Evolutionary conservation across 495 filamentous ascomycete species (phyloP), one percentile per base, ranked within the genome.

Genomic region (Antarctomyces pellizariae): DNA sequence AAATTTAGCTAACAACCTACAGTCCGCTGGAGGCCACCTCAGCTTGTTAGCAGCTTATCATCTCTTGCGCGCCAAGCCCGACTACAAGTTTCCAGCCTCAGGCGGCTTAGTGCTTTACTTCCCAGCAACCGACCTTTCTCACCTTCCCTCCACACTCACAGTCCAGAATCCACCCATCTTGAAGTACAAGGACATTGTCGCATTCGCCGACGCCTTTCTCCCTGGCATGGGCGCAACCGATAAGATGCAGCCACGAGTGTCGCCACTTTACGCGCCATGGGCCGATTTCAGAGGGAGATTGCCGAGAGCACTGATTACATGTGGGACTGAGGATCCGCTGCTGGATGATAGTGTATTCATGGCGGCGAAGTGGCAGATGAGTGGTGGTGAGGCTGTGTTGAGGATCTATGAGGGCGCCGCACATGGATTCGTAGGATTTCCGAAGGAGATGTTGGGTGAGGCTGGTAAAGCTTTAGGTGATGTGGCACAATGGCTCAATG

Each of bases 281-380:
- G 33, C 42, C 4, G 33, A 34, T 10, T 38, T 53, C 34, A 18
- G 35, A 4, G 33, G 33, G 6, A 40, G 44, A 14, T 33, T 67
- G 15, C 64, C 64, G 13, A 47, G 52, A 0, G 56, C 62, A 16
- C 36, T 70, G 5, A 64, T 66, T 35, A 38, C 48, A 0, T 54
- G 49, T 21, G 63, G 60, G 0, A 67, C 58, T 6, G 51, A 55
- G 31, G 64, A 68, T 37, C 46, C 42, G 8, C 29, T 67, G 41
- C 38, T 65, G 4, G 63, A 67, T 42, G 63, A 67, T 38, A 59
- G 50, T 10, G 34, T 67, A 13, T 31, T 61, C 17, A 67, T 70
- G 60, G 41, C 40, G 4, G 38, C 45, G 11, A 59, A 57, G 43
- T 67, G 59, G 58, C 23, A 34, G 40, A 52, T 57, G 38, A 44